Base-by-base conservation (phyloP, 1,284 basidiomycete genomes). In the Chalciporus sp. region DNA sequence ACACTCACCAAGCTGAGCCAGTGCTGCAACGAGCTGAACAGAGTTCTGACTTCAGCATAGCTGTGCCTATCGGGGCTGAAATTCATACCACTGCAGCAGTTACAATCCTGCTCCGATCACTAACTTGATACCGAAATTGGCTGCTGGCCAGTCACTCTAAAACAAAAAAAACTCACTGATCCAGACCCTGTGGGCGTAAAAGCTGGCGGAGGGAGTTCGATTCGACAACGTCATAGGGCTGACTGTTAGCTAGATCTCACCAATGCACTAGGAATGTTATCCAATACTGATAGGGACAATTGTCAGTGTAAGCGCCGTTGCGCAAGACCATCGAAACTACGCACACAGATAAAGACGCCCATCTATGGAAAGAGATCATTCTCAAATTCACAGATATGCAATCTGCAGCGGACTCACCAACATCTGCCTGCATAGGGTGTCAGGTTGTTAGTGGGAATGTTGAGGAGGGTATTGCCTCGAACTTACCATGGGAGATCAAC, bases 151-250 rank as follows among this genome's bases (percentile, higher is more conserved):
- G 14, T 12, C 33, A 35, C 29, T 31, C 29, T 9, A 14, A n/a
- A 35, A 35, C 26, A 23, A 2, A 31, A 31, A 28, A 12, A 2
- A 41, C 53, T 35, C 39, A 57, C 55, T 57, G 44, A 57, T 57
- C 55, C 55, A 57, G 12, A 57, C 55, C 20, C 55, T 49, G 16
- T 57, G 53, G n/a, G 53, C 53, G 27, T 57, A 57, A 29, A 57
- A 57, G 40, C 55, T 57, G 31, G 42, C 10, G 43, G 41, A 6
- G 7, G 12, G 19, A 20, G 29, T 31, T 31, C 14, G 7, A 12
- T 3, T 20, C 10, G 27, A 14, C 17, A 17, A 33, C 16, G 7
- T 8, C 10, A 19, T 12, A 29, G 7, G 23, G 9, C 16, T n/a
- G 8, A 17, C 4, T 17, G 14, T 35, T 7, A n/a, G 23, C 4